Percentiles rank a stretch among this genome's conserved stretches.
Conservation (phyloP, 2,329 filamentous ascomycete genomes). For the Fusarium brevicatenulatum region DNA sequence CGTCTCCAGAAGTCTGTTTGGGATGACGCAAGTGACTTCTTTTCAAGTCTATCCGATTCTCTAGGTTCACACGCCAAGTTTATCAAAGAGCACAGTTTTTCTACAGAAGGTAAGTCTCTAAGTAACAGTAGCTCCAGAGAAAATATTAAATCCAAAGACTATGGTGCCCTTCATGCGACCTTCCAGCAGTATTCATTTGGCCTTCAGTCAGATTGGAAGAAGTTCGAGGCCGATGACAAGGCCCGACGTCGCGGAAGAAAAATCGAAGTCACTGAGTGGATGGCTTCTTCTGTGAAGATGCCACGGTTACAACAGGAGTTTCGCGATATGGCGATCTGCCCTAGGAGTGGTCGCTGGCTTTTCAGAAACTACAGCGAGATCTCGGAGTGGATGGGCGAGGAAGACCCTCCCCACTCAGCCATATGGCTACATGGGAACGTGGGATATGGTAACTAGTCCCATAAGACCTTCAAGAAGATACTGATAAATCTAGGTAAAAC, state of each 20-base stretch:
- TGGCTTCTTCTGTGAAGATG: neutral
- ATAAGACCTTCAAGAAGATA: accelerated
- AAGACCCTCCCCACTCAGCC: neutral
- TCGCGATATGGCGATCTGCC: neutral
- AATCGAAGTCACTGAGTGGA: neutral
- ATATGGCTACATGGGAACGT: constrained; percentile 4
- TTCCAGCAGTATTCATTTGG: neutral
- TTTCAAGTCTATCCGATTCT: too few relatives aligned
- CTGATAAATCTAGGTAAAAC: neutral
- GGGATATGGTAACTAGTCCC: neutral
- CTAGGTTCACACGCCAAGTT: too few relatives aligned
- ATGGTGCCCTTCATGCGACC: accelerated
- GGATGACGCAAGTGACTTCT: too few relatives aligned
- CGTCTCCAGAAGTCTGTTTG: too few relatives aligned
- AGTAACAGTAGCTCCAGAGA: too few relatives aligned
- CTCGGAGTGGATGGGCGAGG: constrained; percentile 1
- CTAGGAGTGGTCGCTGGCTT: neutral
- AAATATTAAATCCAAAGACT: neutral
- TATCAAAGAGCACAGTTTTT: too few relatives aligned
- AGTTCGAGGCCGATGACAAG: neutral
- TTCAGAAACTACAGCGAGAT: neutral
- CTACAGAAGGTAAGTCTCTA: too few relatives aligned
- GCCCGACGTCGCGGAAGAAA: neutral
- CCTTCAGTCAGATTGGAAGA: neutral
- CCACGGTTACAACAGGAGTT: accelerated